These are phyloP conservation scores for Globisporangium nodosum DNA, from an alignment of 352 stramenopile genomes.

Conservation along the genomic window DNA sequence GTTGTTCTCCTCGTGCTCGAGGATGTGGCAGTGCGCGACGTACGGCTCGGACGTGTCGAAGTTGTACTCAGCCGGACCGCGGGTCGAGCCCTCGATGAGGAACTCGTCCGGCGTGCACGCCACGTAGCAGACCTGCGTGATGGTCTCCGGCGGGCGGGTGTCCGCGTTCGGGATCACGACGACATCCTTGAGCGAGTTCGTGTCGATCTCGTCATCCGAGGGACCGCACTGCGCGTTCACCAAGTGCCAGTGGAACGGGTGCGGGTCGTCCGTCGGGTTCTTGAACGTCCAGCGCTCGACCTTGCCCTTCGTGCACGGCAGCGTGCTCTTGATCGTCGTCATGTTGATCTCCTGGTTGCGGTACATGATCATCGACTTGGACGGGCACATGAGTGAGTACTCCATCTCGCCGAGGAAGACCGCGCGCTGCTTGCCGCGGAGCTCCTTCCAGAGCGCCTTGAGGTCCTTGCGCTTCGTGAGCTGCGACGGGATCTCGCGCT, in stretches of 20 bases:
- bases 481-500: conserved; percentile 27
- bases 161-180: conserved; percentile 63
- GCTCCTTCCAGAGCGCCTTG: conserved; percentile 41
- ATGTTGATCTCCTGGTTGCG: conserved; percentile 47
- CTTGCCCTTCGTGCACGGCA: conserved; percentile 61
- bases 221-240: conserved; percentile 69
- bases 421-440: conserved; percentile 42
- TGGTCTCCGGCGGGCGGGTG: conserved; percentile 22
- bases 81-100: conserved; percentile 42
- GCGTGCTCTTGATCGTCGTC: conserved; percentile 36
- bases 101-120: conserved; percentile 70
- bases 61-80: conserved; percentile 45
- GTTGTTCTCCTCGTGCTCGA: conserved; percentile 74
- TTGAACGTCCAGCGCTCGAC: conserved; percentile 79
- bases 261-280: conserved; percentile 68
- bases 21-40: conserved; percentile 69
- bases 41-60: conserved; percentile 74
- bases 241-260: conserved; percentile 76
- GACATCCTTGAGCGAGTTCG: conserved; percentile 68
- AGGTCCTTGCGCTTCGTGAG: conserved; percentile 46
- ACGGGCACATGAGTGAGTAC: conserved; percentile 28
- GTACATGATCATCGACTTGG: conserved; percentile 43
- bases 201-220: conserved; percentile 57
- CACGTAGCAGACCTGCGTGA: conserved; percentile 74
- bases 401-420: conserved; percentile 58